Percentiles rank a stretch among this genome's conserved stretches.
phyloP scores from a whole-genome alignment of 1,284 basidiomycete species.

The Tilletia indica region DNA sequence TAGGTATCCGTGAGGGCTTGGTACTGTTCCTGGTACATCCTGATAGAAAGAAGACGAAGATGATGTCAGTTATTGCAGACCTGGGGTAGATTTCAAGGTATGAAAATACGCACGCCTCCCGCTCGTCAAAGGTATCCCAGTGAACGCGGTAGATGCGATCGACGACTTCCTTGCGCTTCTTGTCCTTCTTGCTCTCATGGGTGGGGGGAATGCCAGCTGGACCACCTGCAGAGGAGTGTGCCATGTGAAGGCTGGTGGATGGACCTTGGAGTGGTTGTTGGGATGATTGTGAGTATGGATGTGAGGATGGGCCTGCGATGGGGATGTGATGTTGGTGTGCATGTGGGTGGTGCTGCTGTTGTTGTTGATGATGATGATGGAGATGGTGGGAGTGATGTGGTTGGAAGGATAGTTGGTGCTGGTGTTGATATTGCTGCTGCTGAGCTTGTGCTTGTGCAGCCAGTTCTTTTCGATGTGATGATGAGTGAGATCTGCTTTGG shows the following conservation, averaged over 20 bases:
- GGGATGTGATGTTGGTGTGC: slow-evolving; percentile 35
- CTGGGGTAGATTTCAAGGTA: neutral
- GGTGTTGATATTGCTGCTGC: neutral
- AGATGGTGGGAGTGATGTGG: neutral
- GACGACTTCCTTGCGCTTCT: slow-evolving; percentile 52
- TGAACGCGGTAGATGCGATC: slow-evolving; percentile 52
- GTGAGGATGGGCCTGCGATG: slow-evolving; percentile 41
- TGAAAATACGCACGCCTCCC: slow-evolving; percentile 33
- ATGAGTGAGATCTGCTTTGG: neutral
- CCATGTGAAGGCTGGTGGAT: neutral
- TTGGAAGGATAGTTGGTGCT: neutral
- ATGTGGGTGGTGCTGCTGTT: slow-evolving; percentile 38
- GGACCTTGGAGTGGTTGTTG: neutral
- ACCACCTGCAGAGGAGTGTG: too few species aligned
- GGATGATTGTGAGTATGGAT: neutral
- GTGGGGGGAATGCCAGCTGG: neutral
- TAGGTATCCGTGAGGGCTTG: slow-evolving; percentile 42
- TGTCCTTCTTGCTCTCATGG: slow-evolving; percentile 35
- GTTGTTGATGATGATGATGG: neutral
- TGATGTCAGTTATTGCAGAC: neutral
- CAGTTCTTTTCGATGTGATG: neutral
- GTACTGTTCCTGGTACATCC: slow-evolving; percentile 50
- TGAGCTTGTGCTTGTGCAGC: neutral
- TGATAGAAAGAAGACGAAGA: too few species aligned
- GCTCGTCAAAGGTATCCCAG: slow-evolving; percentile 51